Base-by-base conservation (phyloP, 2,329 filamentous ascomycete species). In the Claviceps paspali region DNA sequence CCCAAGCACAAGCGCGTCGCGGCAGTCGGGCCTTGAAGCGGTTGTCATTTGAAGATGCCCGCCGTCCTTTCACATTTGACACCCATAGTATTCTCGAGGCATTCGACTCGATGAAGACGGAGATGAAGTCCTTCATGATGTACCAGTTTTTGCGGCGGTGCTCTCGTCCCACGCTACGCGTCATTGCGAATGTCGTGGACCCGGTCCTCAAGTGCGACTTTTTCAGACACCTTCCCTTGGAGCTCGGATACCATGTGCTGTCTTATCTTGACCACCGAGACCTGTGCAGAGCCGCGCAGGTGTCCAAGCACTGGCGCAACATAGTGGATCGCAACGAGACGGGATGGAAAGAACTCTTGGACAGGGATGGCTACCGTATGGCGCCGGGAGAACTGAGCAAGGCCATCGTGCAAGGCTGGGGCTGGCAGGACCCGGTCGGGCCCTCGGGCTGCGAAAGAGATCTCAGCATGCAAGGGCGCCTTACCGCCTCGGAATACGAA, bases 191-290 rank as follows among this genome's bases (percentile, higher is more conserved):
- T 46, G 78, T 86, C 11, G 87, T 98, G 45, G 95, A 94, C 51
- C 91, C 91, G 6, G 85, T 88, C 0, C 61, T 98, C 39, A 95
- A 94, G 57, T 93, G 86, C 52, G 91, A 98, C 54, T 95, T 96
- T 44, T 64, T 98, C 35, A 74, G 75, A 43, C 74, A 84, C 41
- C 68, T 98, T 1, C 91, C 91, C 2, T 65, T 82, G 1, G 91
- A 98, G 56, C 70, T 98, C 15, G 83, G 83, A 39, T 73, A 94
- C 15, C 83, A 94, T 48, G 79, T 96, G 35, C 70, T 95, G 10
- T 80, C 82, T 21, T 93, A 88, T 52, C 73, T 98, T 14, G 82
- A 94, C 52, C 70, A 82, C 39, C 76, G 76, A 48, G 91, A 88
- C 48, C 76, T 96, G 49, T 95, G 87, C 55, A 80, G 78, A 43